Percentiles rank a stretch among this genome's conserved stretches.
Conservation (phyloP, 768 basidiomycete species). For the Neoboletus brunneissimus region DNA sequence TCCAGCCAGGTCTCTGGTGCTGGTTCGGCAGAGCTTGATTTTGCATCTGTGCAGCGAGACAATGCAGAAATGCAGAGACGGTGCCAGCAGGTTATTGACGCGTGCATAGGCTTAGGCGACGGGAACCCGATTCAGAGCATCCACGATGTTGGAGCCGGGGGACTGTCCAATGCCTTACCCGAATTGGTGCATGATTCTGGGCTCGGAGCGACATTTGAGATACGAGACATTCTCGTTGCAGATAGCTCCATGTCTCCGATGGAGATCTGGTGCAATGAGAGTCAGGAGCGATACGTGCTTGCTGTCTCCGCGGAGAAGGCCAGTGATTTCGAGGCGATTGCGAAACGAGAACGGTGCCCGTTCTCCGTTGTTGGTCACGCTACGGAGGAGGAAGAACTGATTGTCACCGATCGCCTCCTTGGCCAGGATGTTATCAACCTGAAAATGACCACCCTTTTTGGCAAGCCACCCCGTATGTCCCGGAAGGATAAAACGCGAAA, state of each 20-base stretch:
- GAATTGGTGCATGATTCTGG: conserved; percentile 95
- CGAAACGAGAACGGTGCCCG: conserved; percentile 87
- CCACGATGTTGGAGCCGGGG: conserved; percentile 98
- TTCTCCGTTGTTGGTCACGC: conserved; percentile 90
- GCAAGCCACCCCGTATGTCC: conserved; percentile 91
- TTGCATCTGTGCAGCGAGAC: conserved; percentile 95
- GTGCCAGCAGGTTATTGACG: conserved; percentile 96
- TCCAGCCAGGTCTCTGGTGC: conserved; percentile 91
- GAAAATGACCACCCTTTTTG: conserved; percentile 94
- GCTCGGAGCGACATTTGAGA: conserved; percentile 91
- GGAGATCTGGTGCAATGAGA: conserved; percentile 99
- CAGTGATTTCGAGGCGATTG: conserved; percentile 67
- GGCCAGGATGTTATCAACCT: conserved; percentile 79
- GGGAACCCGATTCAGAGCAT: conserved; percentile 89
- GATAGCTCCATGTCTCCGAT: conserved; percentile 96
- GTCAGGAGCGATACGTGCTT: conserved; percentile 95
- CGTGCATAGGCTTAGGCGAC: conserved; percentile 62
- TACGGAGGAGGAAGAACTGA: conserved; percentile 73
- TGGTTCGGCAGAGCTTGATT: conserved; percentile 90
- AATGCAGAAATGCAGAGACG: conserved; percentile 98
- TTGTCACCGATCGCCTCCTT: conserved; percentile 87
- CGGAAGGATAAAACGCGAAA: conserved; percentile 57
- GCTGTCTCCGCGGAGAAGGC: conserved; percentile 71
- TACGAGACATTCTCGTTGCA: conserved; percentile 87
- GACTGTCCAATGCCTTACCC: conserved; percentile 92